These are phyloP conservation scores for Sicyos edulis DNA, from an alignment of 306 rosid genomes.

Conservation along the genomic window DNA sequence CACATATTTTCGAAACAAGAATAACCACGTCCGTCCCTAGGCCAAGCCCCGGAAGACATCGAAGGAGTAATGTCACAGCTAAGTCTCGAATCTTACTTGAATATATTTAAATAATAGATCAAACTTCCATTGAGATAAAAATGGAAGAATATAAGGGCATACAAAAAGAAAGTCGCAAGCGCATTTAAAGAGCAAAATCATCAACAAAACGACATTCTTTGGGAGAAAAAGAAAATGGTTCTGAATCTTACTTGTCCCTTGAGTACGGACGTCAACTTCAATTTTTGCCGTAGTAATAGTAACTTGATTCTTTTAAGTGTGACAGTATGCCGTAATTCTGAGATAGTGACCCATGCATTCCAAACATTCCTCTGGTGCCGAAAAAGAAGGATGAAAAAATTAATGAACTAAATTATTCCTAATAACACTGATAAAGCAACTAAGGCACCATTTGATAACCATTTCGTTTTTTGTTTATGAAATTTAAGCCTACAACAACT, in stretches of 20 bases:
- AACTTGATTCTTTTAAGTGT: slow-evolving; percentile 95
- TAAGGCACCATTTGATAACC: no score
- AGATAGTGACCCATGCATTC: slow-evolving; percentile 97
- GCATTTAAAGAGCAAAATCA: slow-evolving; percentile 22
- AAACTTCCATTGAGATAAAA: no score
- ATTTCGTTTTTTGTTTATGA: no score
- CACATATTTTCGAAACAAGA: no score
- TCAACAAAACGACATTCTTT: slow-evolving; percentile 11
- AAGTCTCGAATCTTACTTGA: no score
- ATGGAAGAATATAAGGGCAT: no score
- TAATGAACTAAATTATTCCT: slow-evolving; percentile 24
- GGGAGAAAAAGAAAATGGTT: slow-evolving; percentile 25
- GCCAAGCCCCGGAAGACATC: no score
- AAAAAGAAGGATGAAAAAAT: slow-evolving; percentile 27
- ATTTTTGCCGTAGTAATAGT: slow-evolving; percentile 76
- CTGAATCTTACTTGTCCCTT: slow-evolving; percentile 81
- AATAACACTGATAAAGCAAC: slow-evolving; percentile 16
- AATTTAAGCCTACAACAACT: no score
- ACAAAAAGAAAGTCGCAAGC: background rate
- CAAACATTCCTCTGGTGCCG: slow-evolving; percentile 72
- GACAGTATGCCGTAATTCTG: slow-evolving; percentile 93
- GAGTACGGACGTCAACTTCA: slow-evolving; percentile 88
- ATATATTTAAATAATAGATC: no score
- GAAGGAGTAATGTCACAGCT: no score
- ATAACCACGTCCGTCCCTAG: no score